Evolutionary conservation across 2,329 filamentous ascomycete genomes (phyloP).

Genomic region (Verticillium albo-atrum): DNA sequence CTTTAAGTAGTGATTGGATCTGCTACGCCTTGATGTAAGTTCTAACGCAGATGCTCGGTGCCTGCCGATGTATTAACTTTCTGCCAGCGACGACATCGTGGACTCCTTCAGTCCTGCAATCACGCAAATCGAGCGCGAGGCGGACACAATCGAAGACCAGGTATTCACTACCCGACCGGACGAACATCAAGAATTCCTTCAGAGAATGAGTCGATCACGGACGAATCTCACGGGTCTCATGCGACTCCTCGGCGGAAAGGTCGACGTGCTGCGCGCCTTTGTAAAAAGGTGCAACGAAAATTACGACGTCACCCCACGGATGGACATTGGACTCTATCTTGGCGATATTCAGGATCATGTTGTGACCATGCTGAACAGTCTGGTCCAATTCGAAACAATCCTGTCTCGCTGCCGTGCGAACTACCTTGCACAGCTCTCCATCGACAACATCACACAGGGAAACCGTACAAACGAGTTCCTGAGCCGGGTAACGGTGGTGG

Average conservation of each 20-base stretch:
- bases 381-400: conserved; percentile 97
- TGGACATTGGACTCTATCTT: conserved; percentile 94
- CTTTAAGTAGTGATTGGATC: conserved; percentile 95
- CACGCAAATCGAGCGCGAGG: conserved; percentile 78
- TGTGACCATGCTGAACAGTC: conserved; percentile 96
- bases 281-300: conserved; percentile 98
- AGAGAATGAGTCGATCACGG: conserved; percentile 82
- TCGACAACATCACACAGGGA: conserved; percentile 85
- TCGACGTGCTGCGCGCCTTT: conserved; percentile 96
- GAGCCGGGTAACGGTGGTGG: conserved; percentile 91
- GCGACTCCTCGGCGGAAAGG: conserved; percentile 90
- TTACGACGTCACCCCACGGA: conserved; percentile 89
- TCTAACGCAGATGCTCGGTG: neutral
- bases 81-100: conserved; percentile 81
- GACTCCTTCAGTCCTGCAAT: conserved; percentile 92
- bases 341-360: conserved; percentile 99
- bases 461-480: conserved; percentile 85
- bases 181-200: conserved; percentile 82
- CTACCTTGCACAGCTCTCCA: conserved; percentile 89
- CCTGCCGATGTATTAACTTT: neutral
- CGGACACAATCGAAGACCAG: conserved; percentile 90
- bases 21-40: conserved; percentile 94
- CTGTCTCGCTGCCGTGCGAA: conserved; percentile 90
- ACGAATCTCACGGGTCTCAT: conserved; percentile 94
- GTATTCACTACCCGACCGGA: conserved; percentile 89